phyloP scores from a whole-genome alignment of 208 protist genomes.

The Entamoeba moshkovskii region DNA sequence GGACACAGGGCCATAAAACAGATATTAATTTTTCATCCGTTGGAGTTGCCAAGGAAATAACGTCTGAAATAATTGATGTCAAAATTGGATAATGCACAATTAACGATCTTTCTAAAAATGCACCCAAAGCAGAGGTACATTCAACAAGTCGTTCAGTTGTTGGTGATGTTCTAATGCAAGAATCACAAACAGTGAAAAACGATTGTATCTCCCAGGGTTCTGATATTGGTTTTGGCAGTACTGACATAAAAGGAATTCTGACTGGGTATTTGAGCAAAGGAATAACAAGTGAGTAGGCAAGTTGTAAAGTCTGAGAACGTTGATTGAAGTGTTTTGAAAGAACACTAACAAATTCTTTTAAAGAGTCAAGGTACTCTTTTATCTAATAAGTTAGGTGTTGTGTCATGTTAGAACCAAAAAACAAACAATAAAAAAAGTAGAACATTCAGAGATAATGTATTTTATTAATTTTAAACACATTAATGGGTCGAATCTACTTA shows the following conservation, averaged over 20 bases:
- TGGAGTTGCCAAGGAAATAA: not conserved
- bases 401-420: not conserved
- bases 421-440: not conserved
- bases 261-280: not conserved
- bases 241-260: not conserved
- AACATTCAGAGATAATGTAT: not conserved
- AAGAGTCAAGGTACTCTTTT: not conserved
- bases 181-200: not conserved
- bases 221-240: not conserved
- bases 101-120: not conserved
- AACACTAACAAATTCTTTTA: not conserved
- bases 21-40: not conserved
- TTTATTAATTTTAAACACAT: not conserved
- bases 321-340: not conserved
- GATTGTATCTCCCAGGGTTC: not conserved
- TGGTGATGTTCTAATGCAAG: not conserved
- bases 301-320: not conserved
- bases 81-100: not conserved
- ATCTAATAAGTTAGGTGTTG: not conserved
- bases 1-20: not conserved
- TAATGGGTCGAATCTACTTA: not conserved
- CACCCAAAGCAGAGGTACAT: not conserved
- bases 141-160: not conserved
- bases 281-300: not conserved
- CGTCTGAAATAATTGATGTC: not conserved